phyloP scores from a whole-genome alignment of 176 grass and related monocot species.

The Lolium rigidum region DNA sequence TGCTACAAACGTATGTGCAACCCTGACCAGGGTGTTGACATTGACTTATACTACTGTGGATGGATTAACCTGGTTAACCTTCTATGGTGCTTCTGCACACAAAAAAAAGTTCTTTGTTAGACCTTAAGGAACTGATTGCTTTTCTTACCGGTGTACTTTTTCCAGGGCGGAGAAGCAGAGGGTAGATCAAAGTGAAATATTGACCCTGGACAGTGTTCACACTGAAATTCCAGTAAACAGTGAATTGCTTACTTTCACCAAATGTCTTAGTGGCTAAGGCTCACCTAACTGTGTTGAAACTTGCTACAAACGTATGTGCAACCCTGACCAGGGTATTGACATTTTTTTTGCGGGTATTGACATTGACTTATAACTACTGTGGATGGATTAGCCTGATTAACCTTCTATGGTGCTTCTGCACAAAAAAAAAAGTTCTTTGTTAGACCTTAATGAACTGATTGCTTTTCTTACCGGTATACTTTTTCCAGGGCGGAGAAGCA shows the following conservation, averaged over 20 bases:
- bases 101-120: not conserved
- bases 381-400: not conserved
- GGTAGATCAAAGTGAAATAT: conserved; percentile 84
- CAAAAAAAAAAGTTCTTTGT: not conserved
- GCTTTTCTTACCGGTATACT: not conserved
- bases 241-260: conserved; percentile 18
- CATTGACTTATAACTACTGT: not conserved
- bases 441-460: conserved; percentile 23
- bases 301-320: not conserved
- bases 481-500: conserved; percentile 58
- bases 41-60: not conserved
- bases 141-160: conserved; percentile 27
- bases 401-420: not conserved
- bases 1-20: not conserved
- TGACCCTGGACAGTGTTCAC: conserved; percentile 63
- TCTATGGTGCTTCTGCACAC: not conserved
- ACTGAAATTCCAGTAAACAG: not conserved
- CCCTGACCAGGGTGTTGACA: conserved; percentile 25
- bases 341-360: conserved; percentile 14
- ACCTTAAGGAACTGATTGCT: conserved; percentile 14
- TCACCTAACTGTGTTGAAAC: conserved; percentile 1
- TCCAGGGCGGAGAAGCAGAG: conserved; percentile 62
- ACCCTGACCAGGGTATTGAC: conserved; percentile 27
- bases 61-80: not conserved
- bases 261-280: conserved; percentile 4